Evolutionary conservation across 2,329 filamentous ascomycete genomes (phyloP).

Genomic region (Colletotrichum chlorophyti): DNA sequence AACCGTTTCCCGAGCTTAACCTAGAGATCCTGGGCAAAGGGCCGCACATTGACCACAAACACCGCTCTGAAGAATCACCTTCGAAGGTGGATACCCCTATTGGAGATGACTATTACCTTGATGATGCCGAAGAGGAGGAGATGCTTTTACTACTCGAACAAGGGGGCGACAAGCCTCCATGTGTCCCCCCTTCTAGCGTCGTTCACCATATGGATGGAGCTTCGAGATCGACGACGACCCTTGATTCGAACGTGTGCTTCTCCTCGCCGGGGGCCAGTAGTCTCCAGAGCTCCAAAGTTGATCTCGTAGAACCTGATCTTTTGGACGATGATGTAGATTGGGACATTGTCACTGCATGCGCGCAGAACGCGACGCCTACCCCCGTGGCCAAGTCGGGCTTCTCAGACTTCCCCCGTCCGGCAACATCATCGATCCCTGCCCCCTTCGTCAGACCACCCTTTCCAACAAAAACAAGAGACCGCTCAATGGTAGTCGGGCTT

Average conservation of each 20-base stretch:
- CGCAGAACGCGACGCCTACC: neutral
- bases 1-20: neutral
- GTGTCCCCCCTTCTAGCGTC: neutral
- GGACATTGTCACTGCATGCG: constrained; percentile 37
- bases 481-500: constrained; percentile 60
- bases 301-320: constrained; percentile 31
- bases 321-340: constrained; percentile 50
- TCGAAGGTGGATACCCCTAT: neutral
- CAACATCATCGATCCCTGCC: constrained; percentile 28
- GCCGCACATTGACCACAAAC: too few species aligned
- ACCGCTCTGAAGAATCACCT: neutral
- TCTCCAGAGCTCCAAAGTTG: neutral
- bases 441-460: constrained; percentile 60
- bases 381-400: neutral
- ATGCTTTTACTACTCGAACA: neutral
- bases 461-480: constrained; percentile 53
- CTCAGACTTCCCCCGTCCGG: constrained; percentile 31
- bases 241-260: neutral
- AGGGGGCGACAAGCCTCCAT: neutral
- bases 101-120: constrained; percentile 1
- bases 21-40: too few species aligned
- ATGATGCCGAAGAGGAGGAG: constrained; percentile 5
- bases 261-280: neutral
- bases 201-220: neutral
- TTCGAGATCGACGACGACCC: neutral